Evolutionary conservation across 2,329 filamentous ascomycete genomes (phyloP), one percentile per base, ranked within the genome.

Genomic region (Ramularia endophylla): DNA sequence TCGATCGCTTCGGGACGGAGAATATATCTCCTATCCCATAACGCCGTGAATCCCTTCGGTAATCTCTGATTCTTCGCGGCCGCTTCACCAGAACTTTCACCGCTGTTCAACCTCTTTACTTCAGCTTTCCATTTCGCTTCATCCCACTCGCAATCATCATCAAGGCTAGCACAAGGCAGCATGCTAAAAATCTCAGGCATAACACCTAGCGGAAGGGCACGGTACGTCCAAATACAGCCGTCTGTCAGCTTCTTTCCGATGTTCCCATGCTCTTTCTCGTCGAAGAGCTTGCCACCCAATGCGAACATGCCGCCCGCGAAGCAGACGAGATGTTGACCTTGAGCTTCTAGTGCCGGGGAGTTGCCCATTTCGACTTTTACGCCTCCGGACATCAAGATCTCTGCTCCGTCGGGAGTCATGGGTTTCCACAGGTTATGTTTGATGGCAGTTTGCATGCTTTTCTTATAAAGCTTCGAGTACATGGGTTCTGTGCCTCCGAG

Each of bases 261-360:
- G 1, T 69, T 63, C 46, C 81, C 63, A 50, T 81, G 76, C 12
- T 63, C 62, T 2, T 71, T 60, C n/a, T 74, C 65, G 11, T 68
- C 61, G 56, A 80, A 80, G 1, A 80, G 54, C 32, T 72, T 75
- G 32, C 76, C 72, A 19, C 77, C 78, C 0, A 81, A 59, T 0
- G 72, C 77, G 45, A 79, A 74, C 77, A 81, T 81, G 38, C 77
- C 78, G 8, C 78, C 78, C 0, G 73, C 67, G 54, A 77, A 81
- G 62, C 78, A 81, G 17, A 66, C 69, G 11, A 81, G 66, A 57
- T 81, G 78, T 38, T 77, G 71, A 18, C 72, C 69, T 50, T 79
- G 70, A 9, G 76, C 69, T 8, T 69, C 62, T 5, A 76, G 60
- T 5, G 40, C 46, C 3, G 51, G 47, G 16, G 57, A 22, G 51